These are phyloP conservation scores for Penicillium psychrofluorescens DNA, from an alignment of 495 filamentous ascomycete genomes.

Conservation along the genomic window DNA sequence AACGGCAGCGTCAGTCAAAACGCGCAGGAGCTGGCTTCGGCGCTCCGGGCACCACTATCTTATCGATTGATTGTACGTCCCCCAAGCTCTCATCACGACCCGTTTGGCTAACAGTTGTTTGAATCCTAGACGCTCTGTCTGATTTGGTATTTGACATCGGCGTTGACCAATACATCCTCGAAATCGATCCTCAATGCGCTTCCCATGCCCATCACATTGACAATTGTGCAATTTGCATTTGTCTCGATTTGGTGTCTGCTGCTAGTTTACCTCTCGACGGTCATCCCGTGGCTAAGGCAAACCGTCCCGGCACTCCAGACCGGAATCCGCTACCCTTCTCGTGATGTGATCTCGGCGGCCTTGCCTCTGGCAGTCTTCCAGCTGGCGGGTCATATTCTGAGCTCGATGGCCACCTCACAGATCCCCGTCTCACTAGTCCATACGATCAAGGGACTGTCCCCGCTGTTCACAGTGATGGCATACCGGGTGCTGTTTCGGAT, in stretches of 20 bases:
- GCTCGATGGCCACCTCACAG: conserved; percentile 83
- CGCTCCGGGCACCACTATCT: conserved; percentile 83
- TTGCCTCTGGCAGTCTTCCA: conserved; percentile 89
- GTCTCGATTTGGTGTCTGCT: conserved; percentile 83
- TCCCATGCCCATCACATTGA: conserved; percentile 86
- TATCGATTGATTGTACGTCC: conserved; percentile 75
- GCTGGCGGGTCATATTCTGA: conserved; percentile 86
- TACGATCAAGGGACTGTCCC: conserved; percentile 98
- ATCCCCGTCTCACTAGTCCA: conserved; percentile 97
- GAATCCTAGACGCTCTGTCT: conserved; percentile 63
- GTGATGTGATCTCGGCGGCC: conserved; percentile 79
- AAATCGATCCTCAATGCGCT: conserved; percentile 95
- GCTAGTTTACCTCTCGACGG: conserved; percentile 61
- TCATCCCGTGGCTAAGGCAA: conserved; percentile 59
- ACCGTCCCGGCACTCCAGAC: conserved; percentile 72
- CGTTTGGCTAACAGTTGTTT: background rate
- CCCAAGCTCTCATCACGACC: background rate
- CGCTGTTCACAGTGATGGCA: conserved; percentile 89
- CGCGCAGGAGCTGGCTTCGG: conserved; percentile 87
- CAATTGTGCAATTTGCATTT: conserved; percentile 89
- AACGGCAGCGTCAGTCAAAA: conserved; percentile 82
- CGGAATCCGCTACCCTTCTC: conserved; percentile 72
- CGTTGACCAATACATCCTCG: conserved; percentile 93
- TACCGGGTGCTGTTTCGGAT: conserved; percentile 86
- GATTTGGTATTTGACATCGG: conserved; percentile 90